Percentiles rank a stretch among this genome's conserved stretches.
phyloP scores from a whole-genome alignment of 495 filamentous ascomycete species.

The Xylaria longipes region DNA sequence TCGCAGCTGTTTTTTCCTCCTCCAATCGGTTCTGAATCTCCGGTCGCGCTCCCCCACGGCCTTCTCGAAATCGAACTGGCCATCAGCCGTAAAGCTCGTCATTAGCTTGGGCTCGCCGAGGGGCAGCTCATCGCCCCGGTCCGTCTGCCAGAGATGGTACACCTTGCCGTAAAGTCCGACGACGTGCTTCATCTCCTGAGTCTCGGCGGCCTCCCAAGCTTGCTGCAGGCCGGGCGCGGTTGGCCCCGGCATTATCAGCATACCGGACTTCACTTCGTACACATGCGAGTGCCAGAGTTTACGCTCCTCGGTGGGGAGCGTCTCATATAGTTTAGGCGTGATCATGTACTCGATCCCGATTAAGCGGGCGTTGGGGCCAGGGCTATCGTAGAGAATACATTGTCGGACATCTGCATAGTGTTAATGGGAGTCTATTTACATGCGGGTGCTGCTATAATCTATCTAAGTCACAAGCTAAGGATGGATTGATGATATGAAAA shows the following conservation, averaged over 20 bases:
- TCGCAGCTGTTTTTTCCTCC: slow-evolving; percentile 68
- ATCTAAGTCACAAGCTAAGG: not conserved
- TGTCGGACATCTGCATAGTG: slow-evolving; percentile 60
- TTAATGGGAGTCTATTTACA: slow-evolving; percentile 3
- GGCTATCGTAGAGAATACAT: slow-evolving; percentile 85
- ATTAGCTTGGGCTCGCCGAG: slow-evolving; percentile 79
- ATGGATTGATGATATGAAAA: not conserved
- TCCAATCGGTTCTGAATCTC: slow-evolving; percentile 66
- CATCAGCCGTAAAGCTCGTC: slow-evolving; percentile 70
- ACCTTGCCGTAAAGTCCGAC: slow-evolving; percentile 81
- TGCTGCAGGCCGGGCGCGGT: slow-evolving; percentile 53
- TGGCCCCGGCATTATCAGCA: slow-evolving; percentile 84
- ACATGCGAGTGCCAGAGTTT: slow-evolving; percentile 82
- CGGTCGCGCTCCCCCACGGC: slow-evolving; percentile 68
- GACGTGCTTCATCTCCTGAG: slow-evolving; percentile 77
- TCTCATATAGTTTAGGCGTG: slow-evolving; percentile 68
- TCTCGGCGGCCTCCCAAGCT: slow-evolving; percentile 79
- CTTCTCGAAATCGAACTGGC: slow-evolving; percentile 65
- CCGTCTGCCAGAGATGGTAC: slow-evolving; percentile 90
- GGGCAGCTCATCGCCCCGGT: slow-evolving; percentile 77
- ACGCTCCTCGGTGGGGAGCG: slow-evolving; percentile 68
- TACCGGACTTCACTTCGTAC: slow-evolving; percentile 86
- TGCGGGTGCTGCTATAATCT: not conserved
- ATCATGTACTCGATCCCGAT: slow-evolving; percentile 97
- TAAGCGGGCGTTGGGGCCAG: slow-evolving; percentile 68